These are phyloP conservation scores for Citrus sp. DNA, from an alignment of 345 rosid genomes.

Conservation along the genomic window DNA sequence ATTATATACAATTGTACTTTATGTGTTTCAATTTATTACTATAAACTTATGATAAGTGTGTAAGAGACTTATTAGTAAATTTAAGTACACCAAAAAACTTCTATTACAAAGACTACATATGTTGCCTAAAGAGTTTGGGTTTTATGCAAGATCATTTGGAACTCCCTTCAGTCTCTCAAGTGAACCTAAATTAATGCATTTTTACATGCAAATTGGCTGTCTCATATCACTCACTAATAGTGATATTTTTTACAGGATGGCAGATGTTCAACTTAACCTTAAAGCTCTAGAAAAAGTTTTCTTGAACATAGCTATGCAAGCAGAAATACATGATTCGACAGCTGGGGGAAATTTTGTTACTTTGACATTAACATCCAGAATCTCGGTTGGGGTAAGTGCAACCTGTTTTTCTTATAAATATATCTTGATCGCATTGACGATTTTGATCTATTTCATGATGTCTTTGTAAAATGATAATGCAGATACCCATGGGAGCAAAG, in stretches of 20 bases:
- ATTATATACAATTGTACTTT: too few species aligned
- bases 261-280: slow-evolving; percentile 88
- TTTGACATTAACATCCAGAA: slow-evolving; percentile 62
- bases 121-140: too few species aligned
- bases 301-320: slow-evolving; percentile 33
- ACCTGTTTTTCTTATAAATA: neutral
- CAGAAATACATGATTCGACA: slow-evolving; percentile 82
- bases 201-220: too few species aligned
- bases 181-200: too few species aligned
- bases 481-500: slow-evolving; percentile 83
- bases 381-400: slow-evolving; percentile 45
- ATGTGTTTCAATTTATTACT: too few species aligned
- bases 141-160: too few species aligned
- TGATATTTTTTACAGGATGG: slow-evolving; percentile 28
- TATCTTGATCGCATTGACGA: neutral
- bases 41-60: too few species aligned
- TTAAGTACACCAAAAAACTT: too few species aligned
- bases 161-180: too few species aligned
- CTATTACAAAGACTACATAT: too few species aligned
- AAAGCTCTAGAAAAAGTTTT: slow-evolving; percentile 90
- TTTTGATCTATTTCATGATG: neutral
- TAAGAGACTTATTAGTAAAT: too few species aligned
- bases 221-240: too few species aligned
- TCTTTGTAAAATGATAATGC: slow-evolving; percentile 13
- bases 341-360: slow-evolving; percentile 47